Conservation (phyloP, 1,284 basidiomycete genomes). For the Trichosporon sp. region DNA sequence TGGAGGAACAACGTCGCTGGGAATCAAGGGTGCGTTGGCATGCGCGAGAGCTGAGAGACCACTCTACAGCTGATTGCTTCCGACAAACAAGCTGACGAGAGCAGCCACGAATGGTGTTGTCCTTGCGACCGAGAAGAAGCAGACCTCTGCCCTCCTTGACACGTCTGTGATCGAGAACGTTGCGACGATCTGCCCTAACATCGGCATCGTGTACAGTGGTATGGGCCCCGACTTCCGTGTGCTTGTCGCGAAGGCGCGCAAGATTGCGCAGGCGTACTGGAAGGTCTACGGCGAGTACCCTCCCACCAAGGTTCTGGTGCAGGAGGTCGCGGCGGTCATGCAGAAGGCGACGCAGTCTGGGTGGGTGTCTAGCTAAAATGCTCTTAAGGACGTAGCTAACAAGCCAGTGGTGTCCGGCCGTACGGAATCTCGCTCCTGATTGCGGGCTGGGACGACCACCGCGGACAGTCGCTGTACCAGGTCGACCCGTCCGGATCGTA, state of each 20-base stretch:
- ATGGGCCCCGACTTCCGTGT: conserved; percentile 99
- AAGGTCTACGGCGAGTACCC: conserved; percentile 99
- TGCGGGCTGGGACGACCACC: conserved; percentile 88
- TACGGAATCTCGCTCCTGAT: conserved; percentile 96
- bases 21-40: conserved; percentile 78
- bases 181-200: conserved; percentile 93
- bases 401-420: conserved; percentile 82
- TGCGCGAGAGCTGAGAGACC: too few relatives aligned
- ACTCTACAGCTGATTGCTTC: too few relatives aligned
- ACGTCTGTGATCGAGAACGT: conserved; percentile 97
- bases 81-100: conserved; percentile 1
- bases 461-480: conserved; percentile 91
- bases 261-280: conserved; percentile 98
- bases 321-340: conserved; percentile 97
- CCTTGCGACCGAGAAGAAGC: conserved; percentile 98
- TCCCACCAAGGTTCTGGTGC: conserved; percentile 91
- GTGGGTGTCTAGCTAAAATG: conserved; percentile 50
- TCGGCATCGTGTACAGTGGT: conserved; percentile 97
- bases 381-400: conserved; percentile 14
- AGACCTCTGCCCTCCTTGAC: conserved; percentile 94
- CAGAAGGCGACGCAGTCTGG: conserved; percentile 98
- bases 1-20: conserved; percentile 93
- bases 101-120: conserved; percentile 97
- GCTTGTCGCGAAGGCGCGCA: conserved; percentile 86
- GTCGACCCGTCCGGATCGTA: conserved; percentile 98